Conservation (phyloP, 192 early-diverging fungal genomes). For the Funneliformis mosseae region DNA sequence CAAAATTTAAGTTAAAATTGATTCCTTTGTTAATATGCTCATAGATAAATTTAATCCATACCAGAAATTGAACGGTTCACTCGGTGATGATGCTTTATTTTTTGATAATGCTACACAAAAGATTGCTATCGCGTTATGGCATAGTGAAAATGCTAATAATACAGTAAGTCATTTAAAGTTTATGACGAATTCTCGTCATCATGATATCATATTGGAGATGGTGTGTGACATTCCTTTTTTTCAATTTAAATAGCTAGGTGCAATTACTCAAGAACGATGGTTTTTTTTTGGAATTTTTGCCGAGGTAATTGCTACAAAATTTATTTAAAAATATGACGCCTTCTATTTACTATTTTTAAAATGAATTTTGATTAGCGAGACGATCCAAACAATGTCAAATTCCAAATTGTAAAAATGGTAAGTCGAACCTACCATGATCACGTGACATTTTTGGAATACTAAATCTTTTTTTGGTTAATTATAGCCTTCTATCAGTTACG, state of each 20-base stretch:
- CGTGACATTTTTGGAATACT: neutral
- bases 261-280: conserved; percentile 27
- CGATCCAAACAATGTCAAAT: conserved; percentile 15
- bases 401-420: conserved; percentile 36
- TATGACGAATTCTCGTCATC: neutral
- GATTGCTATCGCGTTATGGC: conserved; percentile 17
- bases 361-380: neutral
- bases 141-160: conserved; percentile 18
- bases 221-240: neutral
- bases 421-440: neutral
- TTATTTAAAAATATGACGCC: too few relatives aligned
- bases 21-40: neutral
- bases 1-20: neutral
- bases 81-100: neutral
- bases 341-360: too few relatives aligned
- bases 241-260: conserved; percentile 6
- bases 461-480: neutral
- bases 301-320: neutral
- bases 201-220: neutral
- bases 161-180: conserved; percentile 1
- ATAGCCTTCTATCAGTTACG: conserved; percentile 26
- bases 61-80: neutral
- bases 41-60: conserved; percentile 21
- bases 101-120: conserved; percentile 32
- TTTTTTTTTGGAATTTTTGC: conserved; percentile 15